phyloP scores from a whole-genome alignment of 345 rosid species.

The Viola odorata region DNA sequence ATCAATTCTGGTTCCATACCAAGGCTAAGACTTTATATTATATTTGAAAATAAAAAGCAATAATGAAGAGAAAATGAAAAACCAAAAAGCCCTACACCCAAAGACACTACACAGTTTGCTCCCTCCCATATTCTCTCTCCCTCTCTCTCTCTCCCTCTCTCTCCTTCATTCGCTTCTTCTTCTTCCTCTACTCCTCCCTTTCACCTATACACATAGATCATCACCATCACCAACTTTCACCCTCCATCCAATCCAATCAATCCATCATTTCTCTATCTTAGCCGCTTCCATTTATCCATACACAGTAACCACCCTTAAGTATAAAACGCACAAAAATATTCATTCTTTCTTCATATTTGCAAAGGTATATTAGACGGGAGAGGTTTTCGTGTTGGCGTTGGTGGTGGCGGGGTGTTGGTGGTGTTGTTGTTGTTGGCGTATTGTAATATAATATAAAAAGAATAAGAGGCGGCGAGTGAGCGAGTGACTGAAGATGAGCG shows the following conservation, averaged over 20 bases:
- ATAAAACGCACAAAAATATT: too few relatives aligned
- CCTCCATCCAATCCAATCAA: background rate
- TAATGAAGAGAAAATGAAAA: background rate
- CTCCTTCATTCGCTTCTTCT: background rate
- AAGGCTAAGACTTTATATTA: background rate
- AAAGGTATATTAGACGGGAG: background rate
- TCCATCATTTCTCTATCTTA: background rate
- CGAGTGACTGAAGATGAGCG: conserved; percentile 53
- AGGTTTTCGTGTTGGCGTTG: background rate
- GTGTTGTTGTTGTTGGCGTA: background rate
- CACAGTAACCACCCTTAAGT: too few relatives aligned
- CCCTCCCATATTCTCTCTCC: conserved; percentile 6
- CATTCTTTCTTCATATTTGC: background rate
- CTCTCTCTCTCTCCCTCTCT: background rate
- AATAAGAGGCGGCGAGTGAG: conserved; percentile 4
- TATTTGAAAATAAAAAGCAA: too few relatives aligned
- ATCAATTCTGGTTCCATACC: too few relatives aligned
- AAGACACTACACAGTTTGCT: background rate
- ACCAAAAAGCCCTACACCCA: conserved; percentile 23
- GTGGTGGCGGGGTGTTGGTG: background rate
- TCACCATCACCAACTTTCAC: background rate
- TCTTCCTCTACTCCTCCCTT: background rate
- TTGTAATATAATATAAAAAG: background rate
- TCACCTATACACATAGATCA: background rate
- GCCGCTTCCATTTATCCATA: background rate